A percentile compares a stretch with the other conserved stretches of the same genome.
Evolutionary conservation across 2,329 filamentous ascomycete species (phyloP).

Genomic region (Phyllosticta capitalensis): DNA sequence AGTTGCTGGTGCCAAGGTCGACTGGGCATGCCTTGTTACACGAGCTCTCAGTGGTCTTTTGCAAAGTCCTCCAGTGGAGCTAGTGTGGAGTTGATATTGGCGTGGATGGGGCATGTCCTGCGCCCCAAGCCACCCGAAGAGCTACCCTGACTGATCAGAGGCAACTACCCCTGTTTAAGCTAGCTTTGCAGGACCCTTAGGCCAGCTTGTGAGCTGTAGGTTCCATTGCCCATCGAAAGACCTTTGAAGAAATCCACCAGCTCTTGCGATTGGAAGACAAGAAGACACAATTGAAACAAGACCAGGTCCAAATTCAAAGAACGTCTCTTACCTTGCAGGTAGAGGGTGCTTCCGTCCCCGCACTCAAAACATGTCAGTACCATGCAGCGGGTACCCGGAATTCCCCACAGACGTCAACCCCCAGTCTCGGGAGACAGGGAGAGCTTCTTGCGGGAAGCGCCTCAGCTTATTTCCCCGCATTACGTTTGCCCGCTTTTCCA

Average conservation of each 20-base stretch:
- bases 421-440: background rate
- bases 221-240: background rate
- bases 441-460: background rate
- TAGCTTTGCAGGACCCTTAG: background rate
- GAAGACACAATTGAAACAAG: background rate
- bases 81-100: background rate
- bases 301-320: background rate
- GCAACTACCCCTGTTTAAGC: background rate
- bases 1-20: background rate
- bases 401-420: slow-evolving; percentile 5
- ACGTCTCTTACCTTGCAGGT: background rate
- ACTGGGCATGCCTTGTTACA: background rate
- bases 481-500: background rate
- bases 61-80: background rate
- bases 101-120: background rate
- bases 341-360: background rate
- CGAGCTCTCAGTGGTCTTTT: background rate
- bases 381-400: background rate
- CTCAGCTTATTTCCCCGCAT: slow-evolving; percentile 11
- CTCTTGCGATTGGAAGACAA: background rate
- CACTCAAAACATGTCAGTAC: background rate
- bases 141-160: background rate
- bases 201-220: background rate
- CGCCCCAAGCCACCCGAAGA: background rate
- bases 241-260: background rate